Evolutionary conservation across 176 grass and related monocot species (phyloP).

Genomic region (Avena sativa): DNA sequence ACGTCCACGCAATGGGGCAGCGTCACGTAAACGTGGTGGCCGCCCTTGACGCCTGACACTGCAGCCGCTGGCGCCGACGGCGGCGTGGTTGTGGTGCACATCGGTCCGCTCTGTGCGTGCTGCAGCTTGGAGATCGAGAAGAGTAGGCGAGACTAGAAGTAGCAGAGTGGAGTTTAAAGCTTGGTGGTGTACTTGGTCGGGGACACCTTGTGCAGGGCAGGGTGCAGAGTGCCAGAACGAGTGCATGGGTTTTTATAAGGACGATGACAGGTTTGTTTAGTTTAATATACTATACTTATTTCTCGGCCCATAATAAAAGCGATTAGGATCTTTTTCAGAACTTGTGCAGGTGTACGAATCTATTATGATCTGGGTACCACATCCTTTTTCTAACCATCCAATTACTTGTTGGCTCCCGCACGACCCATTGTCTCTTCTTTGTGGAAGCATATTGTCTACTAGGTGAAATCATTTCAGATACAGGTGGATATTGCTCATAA

Average conservation of each 20-base stretch:
- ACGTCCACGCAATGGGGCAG: constrained; percentile 30
- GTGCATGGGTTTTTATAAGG: constrained; percentile 57
- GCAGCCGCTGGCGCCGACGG: constrained; percentile 18
- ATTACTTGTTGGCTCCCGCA: too few species aligned
- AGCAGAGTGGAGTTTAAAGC: constrained; percentile 22
- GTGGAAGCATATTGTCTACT: too few species aligned
- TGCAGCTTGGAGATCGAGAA: constrained; percentile 20
- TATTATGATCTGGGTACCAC: too few species aligned
- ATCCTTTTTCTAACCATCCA: too few species aligned
- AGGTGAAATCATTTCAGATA: too few species aligned
- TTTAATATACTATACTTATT: too few species aligned
- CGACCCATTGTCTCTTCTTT: too few species aligned
- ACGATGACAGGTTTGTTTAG: neutral
- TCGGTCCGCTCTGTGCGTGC: constrained; percentile 13
- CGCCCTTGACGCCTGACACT: constrained; percentile 18
- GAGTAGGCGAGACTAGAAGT: constrained; percentile 22
- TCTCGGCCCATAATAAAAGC: too few species aligned
- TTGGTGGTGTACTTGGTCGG: constrained; percentile 41
- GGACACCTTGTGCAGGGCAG: neutral
- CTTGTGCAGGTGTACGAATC: too few species aligned
- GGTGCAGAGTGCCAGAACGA: constrained; percentile 17
- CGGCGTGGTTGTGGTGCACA: constrained; percentile 58
- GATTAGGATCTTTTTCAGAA: too few species aligned
- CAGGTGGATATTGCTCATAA: too few species aligned
- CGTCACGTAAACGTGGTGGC: constrained; percentile 51